Conservation (phyloP, 371 early-diverging fungal species). For the Phascolomyces articulosus region DNA sequence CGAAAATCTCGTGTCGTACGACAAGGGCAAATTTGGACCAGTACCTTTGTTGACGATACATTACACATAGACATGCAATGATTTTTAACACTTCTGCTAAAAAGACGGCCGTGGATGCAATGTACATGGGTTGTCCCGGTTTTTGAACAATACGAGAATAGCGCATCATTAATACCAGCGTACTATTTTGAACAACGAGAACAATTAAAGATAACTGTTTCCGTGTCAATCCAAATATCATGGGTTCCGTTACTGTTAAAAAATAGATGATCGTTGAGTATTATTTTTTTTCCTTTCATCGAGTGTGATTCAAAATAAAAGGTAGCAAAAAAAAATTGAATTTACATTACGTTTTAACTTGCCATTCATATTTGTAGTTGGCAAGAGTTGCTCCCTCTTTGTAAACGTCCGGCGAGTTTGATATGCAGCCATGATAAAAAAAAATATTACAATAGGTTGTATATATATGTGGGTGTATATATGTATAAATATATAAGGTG, state of each 20-base stretch:
- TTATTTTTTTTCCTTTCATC: neutral
- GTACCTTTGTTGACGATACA: constrained; percentile 14
- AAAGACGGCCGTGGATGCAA: constrained; percentile 72
- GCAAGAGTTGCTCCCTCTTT: constrained; percentile 33
- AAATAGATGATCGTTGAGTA: neutral
- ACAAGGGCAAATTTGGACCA: neutral
- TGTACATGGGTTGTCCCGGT: constrained; percentile 59
- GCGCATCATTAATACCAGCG: constrained; percentile 69
- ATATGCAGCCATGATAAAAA: constrained; percentile 34
- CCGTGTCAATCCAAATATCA: constrained; percentile 35
- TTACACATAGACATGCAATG: constrained; percentile 27
- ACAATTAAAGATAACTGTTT: constrained; percentile 62
- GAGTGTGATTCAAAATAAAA: too few relatives aligned
- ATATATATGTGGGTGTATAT: constrained; percentile 2
- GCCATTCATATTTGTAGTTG: constrained; percentile 26
- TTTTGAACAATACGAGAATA: constrained; percentile 54
- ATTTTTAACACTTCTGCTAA: constrained; percentile 64
- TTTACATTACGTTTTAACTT: constrained; percentile 28
- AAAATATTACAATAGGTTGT: too few relatives aligned
- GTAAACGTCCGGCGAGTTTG: constrained; percentile 31
- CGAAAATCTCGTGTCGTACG: constrained; percentile 52
- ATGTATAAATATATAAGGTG: neutral
- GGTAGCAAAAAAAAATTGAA: neutral
- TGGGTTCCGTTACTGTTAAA: constrained; percentile 13
- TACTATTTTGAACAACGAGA: constrained; percentile 65